Conservation (phyloP, 148 eudicot genomes). For the Vaccinium darrowii region DNA sequence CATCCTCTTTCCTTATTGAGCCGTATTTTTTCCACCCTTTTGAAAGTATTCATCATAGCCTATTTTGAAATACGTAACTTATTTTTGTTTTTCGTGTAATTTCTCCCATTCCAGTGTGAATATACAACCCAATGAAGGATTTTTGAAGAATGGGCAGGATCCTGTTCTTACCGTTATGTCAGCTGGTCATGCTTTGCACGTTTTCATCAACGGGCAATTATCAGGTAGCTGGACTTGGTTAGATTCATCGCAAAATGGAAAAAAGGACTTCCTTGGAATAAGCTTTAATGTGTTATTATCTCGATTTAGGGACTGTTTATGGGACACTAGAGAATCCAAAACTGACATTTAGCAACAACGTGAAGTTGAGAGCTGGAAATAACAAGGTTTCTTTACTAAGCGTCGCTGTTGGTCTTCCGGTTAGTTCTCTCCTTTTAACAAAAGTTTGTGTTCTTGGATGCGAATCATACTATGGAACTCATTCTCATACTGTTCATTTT, state of each 20-base stretch:
- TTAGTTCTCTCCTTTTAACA: conserved; percentile 31
- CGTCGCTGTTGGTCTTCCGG: conserved; percentile 84
- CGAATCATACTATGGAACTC: background rate
- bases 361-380: conserved; percentile 60
- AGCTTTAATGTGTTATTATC: background rate
- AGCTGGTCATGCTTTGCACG: conserved; percentile 77
- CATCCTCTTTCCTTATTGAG: background rate
- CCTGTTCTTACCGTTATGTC: conserved; percentile 73
- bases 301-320: conserved; percentile 47
- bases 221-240: conserved; percentile 41
- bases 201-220: conserved; percentile 66
- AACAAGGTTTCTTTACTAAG: conserved; percentile 84
- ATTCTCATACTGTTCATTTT: conserved; percentile 7
- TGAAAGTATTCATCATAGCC: background rate
- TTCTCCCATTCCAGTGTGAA: conserved; percentile 43
- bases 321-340: conserved; percentile 71
- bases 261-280: background rate
- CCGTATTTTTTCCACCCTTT: background rate
- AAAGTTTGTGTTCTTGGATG: background rate
- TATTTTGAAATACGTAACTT: background rate
- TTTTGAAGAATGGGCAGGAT: conserved; percentile 40
- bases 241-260: background rate
- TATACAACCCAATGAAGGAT: conserved; percentile 46
- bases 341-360: conserved; percentile 52
- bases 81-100: background rate